Base-by-base conservation (phyloP, 2,329 filamentous ascomycete genomes). In the Diplodia sapinea region DNA sequence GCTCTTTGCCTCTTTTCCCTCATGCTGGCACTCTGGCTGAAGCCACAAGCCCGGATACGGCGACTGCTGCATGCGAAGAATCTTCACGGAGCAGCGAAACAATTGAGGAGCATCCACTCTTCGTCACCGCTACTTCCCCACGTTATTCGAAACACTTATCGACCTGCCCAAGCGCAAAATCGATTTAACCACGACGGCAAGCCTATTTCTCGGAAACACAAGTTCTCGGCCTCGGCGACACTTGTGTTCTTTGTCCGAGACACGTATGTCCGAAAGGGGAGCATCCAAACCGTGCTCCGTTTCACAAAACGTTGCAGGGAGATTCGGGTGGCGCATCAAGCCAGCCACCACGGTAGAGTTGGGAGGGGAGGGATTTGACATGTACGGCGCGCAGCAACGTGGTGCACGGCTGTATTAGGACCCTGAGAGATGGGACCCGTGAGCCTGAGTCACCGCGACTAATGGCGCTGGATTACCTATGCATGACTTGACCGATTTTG, bases 261-360 rank as follows among this genome's bases (percentile, higher is more conserved):
- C 26, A 61, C 13, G 40, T 6, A 17, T n/a, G 20, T 17, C 31
- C 52, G 52, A 36, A 38, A 38, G 12, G 26, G 33, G n/a, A 12
- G 9, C 33, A 20, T 29, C 31, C 40, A 29, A 31, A 31, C 40
- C 17, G 23, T n/a, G 26, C 7, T 15, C 12, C 29, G 57, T 61
- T 61, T 61, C 40, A 61, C 26, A 17, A 61, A 20, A 33, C 26
- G 57, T 61, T 33, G 40, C 40, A 50, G 20, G 52, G 4, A 13
- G 31, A n/a, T 47, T 47, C 43, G 9, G n/a, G 43, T 47, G 43
- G 43, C 43, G 8, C 43, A n/a, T 47, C 17, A 47, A 47, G 6
- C 43, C 8, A 9, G 17, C 43, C 43, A 47, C 43, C 43, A 47
- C 43, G 43, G n/a, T n/a, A n/a, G 17, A n/a, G 3, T 11, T 47